A percentile compares a stretch with the other conserved stretches of the same genome.
These are phyloP conservation scores for Trypanosoma congolense DNA, from an alignment of 208 protist genomes.

Conservation along the genomic window DNA sequence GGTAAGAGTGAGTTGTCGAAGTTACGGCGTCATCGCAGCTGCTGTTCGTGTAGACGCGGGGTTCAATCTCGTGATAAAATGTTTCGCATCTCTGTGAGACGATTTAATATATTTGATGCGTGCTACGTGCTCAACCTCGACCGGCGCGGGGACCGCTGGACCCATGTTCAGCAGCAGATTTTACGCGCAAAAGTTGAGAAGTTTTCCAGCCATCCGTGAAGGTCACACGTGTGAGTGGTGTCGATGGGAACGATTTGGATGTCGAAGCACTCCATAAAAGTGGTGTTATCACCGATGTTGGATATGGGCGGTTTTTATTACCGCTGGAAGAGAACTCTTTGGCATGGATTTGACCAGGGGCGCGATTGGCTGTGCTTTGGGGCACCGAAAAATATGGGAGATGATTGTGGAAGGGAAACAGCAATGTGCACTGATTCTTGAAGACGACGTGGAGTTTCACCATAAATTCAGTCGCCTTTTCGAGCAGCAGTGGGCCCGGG, in stretches of 20 bases:
- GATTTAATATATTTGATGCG: conserved; percentile 72
- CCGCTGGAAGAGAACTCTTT: conserved; percentile 82
- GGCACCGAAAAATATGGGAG: conserved; percentile 80
- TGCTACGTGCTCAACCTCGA: conserved; percentile 90
- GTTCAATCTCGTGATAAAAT: conserved; percentile 21
- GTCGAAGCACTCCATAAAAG: conserved; percentile 32
- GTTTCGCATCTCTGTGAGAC: conserved; percentile 25
- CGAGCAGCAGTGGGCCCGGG: conserved; percentile 37
- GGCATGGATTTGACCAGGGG: conserved; percentile 89
- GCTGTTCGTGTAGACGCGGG: too few species aligned
- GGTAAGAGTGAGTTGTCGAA: too few species aligned
- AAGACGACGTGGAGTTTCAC: conserved; percentile 89
- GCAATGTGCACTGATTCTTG: conserved; percentile 65
- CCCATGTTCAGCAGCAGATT: conserved; percentile 66
- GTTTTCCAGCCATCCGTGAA: conserved; percentile 41
- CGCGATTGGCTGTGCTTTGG: conserved; percentile 84
- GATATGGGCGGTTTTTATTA: conserved; percentile 63
- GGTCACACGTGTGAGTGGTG: conserved; percentile 65
- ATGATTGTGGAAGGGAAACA: conserved; percentile 37
- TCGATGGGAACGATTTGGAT: conserved; percentile 68
- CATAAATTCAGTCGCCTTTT: conserved; percentile 62
- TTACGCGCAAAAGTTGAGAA: conserved; percentile 38
- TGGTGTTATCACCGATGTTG: conserved; percentile 66
- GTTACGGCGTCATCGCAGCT: too few species aligned
- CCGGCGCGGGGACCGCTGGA: conserved; percentile 71